These are phyloP conservation scores for Boeremia exigua DNA, from an alignment of 2,329 filamentous ascomycete species.

Conservation along the genomic window DNA sequence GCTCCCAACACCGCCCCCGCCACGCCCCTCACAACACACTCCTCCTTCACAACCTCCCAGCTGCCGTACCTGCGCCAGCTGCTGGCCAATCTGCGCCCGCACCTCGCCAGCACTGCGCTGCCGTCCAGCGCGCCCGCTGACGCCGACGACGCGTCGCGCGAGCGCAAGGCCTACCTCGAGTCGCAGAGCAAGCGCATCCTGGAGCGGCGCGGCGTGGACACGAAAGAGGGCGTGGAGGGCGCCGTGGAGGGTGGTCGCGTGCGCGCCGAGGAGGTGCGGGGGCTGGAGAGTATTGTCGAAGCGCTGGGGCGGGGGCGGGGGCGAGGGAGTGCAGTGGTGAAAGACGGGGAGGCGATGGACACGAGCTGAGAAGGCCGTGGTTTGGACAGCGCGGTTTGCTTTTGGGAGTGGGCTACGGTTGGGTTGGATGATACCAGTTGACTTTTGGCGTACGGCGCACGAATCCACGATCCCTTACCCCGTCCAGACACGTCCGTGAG, in stretches of 20 bases:
- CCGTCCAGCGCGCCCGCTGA: constrained; percentile 5
- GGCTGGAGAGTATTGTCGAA: constrained; percentile 37
- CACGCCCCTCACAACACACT: constrained; percentile 68
- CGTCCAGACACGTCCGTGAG: too few species aligned
- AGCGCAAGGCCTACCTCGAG: constrained; percentile 84
- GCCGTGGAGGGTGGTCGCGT: constrained; percentile 34
- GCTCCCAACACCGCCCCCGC: background rate
- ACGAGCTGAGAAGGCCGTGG: constrained; percentile 15
- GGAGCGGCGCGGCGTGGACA: constrained; percentile 73
- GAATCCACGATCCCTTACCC: too few species aligned
- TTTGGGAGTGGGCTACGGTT: too few species aligned
- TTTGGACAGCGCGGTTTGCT: background rate
- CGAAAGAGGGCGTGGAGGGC: constrained; percentile 44
- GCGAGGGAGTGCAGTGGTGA: background rate
- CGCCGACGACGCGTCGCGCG: constrained; percentile 59
- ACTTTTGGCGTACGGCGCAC: background rate
- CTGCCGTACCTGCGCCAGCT: constrained; percentile 78
- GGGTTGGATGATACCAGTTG: background rate
- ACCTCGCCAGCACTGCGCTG: constrained; percentile 56
- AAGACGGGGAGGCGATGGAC: constrained; percentile 34
- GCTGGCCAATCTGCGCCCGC: constrained; percentile 70
- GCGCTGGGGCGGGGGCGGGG: constrained; percentile 7
- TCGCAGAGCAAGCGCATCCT: constrained; percentile 77
- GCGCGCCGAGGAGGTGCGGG: constrained; percentile 37
- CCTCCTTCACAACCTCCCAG: constrained; percentile 81